Evolutionary conservation across 169 alveolate species (phyloP).

Genomic region (Amoebophrya sp.): DNA sequence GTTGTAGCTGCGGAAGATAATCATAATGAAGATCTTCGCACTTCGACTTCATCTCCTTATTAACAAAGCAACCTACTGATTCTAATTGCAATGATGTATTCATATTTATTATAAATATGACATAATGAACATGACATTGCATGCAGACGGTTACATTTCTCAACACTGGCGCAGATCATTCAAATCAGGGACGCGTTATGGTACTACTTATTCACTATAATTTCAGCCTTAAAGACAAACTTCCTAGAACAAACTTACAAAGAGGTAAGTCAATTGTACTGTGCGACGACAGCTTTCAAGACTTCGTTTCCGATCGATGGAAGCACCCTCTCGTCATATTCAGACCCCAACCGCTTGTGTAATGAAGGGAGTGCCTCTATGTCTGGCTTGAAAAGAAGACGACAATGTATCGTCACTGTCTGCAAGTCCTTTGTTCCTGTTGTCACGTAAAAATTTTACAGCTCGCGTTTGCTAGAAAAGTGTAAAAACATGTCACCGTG

Average conservation of each 20-base stretch:
- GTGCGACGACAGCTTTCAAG: conserved; percentile 91
- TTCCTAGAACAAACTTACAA: background rate
- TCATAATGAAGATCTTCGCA: no score
- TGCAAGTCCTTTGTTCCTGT: conserved; percentile 69
- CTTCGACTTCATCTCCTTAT: no score
- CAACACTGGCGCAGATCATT: no score
- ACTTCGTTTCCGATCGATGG: conserved; percentile 97
- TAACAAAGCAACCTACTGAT: background rate
- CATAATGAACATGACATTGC: background rate
- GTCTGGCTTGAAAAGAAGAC: conserved; percentile 86
- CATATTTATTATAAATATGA: background rate
- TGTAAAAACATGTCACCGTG: no score
- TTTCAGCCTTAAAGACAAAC: background rate
- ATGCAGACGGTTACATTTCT: background rate
- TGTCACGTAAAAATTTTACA: background rate
- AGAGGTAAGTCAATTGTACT: conserved; percentile 47
- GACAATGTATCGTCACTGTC: conserved; percentile 83
- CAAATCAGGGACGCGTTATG: background rate
- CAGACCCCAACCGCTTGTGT: conserved; percentile 90
- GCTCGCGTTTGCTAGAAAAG: no score
- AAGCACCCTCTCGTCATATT: conserved; percentile 90
- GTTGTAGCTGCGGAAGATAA: no score
- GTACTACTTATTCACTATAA: background rate
- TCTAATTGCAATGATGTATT: background rate
- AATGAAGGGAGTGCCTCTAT: conserved; percentile 76